Evolutionary conservation across 371 early-diverging fungal genomes (phyloP), one percentile per base, ranked within the genome.

Genomic region (Chytridium lagenaria): DNA sequence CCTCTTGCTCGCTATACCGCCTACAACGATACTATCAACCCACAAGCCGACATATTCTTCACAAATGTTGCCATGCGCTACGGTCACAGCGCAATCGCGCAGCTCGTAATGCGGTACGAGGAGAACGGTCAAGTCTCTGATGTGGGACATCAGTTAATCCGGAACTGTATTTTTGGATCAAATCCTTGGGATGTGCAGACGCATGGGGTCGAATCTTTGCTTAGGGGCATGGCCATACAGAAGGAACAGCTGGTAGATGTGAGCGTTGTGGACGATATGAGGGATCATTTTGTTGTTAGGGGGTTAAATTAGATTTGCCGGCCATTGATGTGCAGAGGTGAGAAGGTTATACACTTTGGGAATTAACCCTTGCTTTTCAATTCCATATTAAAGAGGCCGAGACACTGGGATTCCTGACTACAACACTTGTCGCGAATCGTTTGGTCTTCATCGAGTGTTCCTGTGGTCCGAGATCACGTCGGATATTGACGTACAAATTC

Each of bases 241-340:
- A 59, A 59, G 51, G 77, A 81, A 12, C 75, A 77, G 36, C 49
- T 39, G 12, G 70, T 79, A 12, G 79, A 81, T 52, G 59, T 63
- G 12, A 55, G 69, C 10, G 68, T 73, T 51, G 68, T 65, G 30
- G 77, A 77, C n/a, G 79, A 66, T 37, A 69, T 81, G 49, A 61
- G 75, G n/a, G 75, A 70, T 49, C 37, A 26, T 39, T 50, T 80
- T 5, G 39, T 50, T 15, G 37, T 68, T 44, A 57, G n/a, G 23
- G 74, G 70, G 16, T 26, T 30, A 33, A 15, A 23, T 23, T 74
- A 57, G 81, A 81, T 64, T 57, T 81, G 26, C 66, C 68, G 1
- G 73, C 81, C 10, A 73, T 72, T 28, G 74, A 71, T n/a, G 73
- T 81, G 16, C 76, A 81, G 55, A 23, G 77, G 80, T 80, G n/a